These are phyloP conservation scores for Kodamaea derodonti DNA, from an alignment of 1,139 yeast species.

Conservation along the genomic window DNA sequence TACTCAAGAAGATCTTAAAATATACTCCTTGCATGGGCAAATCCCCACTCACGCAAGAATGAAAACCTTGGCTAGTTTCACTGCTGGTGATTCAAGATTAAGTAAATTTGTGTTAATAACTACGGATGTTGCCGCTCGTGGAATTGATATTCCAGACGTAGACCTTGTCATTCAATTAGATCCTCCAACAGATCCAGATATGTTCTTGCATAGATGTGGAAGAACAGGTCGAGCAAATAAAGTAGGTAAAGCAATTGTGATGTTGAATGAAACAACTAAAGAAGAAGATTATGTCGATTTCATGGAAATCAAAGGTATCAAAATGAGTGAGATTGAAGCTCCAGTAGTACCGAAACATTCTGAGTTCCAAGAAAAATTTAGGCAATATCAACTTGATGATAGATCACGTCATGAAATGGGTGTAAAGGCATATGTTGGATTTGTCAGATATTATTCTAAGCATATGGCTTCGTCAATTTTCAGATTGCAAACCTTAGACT, in stretches of 20 bases:
- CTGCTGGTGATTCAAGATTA: slow-evolving; percentile 38
- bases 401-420: slow-evolving; percentile 79
- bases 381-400: slow-evolving; percentile 64
- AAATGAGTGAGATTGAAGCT: slow-evolving; percentile 38
- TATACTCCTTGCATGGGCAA: slow-evolving; percentile 84
- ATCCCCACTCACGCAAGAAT: slow-evolving; percentile 70
- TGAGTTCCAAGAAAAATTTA: slow-evolving; percentile 29
- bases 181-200: slow-evolving; percentile 91
- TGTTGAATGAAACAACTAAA: slow-evolving; percentile 60
- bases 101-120: slow-evolving; percentile 65
- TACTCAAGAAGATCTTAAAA: slow-evolving; percentile 29
- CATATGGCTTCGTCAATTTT: slow-evolving; percentile 92
- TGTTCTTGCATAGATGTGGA: slow-evolving; percentile 89
- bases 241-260: slow-evolving; percentile 72
- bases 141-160: slow-evolving; percentile 89
- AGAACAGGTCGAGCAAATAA: slow-evolving; percentile 94
- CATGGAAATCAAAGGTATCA: slow-evolving; percentile 69
- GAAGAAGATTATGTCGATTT: slow-evolving; percentile 84
- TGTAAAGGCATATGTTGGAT: slow-evolving; percentile 77
- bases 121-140: slow-evolving; percentile 90
- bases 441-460: slow-evolving; percentile 76
- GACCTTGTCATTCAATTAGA: slow-evolving; percentile 84
- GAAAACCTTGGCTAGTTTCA: slow-evolving; percentile 62
- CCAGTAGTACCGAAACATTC: slow-evolving; percentile 23
- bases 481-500: slow-evolving; percentile 67